A percentile compares a stretch with the other conserved stretches of the same genome.
Evolutionary conservation across 805 yeast species (phyloP).

Genomic region (Zygosaccharomyces rouxii): DNA sequence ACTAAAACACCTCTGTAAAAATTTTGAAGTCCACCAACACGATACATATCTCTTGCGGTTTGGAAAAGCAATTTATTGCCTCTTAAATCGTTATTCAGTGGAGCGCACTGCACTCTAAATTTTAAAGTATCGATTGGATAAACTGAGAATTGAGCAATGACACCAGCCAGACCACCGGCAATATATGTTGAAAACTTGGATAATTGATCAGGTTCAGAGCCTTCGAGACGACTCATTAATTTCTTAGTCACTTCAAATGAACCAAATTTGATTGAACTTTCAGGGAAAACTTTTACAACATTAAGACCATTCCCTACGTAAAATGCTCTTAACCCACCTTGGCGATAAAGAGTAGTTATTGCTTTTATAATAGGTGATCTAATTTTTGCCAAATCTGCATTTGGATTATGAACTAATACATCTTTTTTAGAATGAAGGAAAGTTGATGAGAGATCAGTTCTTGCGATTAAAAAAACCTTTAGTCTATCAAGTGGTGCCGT

Average conservation of each 20-base stretch:
- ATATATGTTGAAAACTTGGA: slow-evolving; percentile 76
- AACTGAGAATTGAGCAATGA: slow-evolving; percentile 83
- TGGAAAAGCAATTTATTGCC: slow-evolving; percentile 58
- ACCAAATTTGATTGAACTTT: slow-evolving; percentile 95
- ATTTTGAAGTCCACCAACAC: slow-evolving; percentile 68
- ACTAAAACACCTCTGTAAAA: slow-evolving; percentile 86
- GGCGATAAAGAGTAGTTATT: slow-evolving; percentile 71
- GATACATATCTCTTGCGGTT: slow-evolving; percentile 74
- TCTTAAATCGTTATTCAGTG: slow-evolving; percentile 55
- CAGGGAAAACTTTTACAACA: slow-evolving; percentile 92
- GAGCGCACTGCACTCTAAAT: slow-evolving; percentile 90
- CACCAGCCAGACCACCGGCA: slow-evolving; percentile 97
- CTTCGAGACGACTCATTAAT: slow-evolving; percentile 67
- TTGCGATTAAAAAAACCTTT: slow-evolving; percentile 88
- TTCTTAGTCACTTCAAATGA: slow-evolving; percentile 86
- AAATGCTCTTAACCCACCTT: slow-evolving; percentile 83
- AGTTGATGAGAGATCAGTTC: slow-evolving; percentile 75
- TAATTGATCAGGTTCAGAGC: slow-evolving; percentile 56
- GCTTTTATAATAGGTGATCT: slow-evolving; percentile 79
- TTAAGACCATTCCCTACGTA: slow-evolving; percentile 95
- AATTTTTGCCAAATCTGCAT: slow-evolving; percentile 41
- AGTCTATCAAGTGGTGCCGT: slow-evolving; percentile 97
- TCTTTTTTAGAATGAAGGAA: slow-evolving; percentile 53
- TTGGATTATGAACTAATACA: slow-evolving; percentile 41
- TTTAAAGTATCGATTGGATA: slow-evolving; percentile 95